Conservation (phyloP, 202 grass and related monocot species). For the Sporobolus alterniflorus region DNA sequence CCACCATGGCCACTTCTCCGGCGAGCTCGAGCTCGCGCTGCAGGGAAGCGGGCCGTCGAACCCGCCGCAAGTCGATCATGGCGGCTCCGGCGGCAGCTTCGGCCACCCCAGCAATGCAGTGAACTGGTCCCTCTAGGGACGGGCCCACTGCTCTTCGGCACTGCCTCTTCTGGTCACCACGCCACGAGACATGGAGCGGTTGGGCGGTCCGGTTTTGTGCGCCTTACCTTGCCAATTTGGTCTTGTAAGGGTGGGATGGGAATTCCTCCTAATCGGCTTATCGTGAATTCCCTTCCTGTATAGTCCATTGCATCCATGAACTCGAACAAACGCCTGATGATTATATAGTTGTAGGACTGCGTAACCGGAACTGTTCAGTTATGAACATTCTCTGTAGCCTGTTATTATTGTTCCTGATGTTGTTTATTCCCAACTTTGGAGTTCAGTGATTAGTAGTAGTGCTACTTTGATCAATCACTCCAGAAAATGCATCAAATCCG, state of each 20-base stretch:
- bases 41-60: conserved; percentile 55
- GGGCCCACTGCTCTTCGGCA: no score
- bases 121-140: conserved; percentile 80
- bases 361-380: conserved; percentile 8
- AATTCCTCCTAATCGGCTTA: neutral
- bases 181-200: conserved; percentile 37
- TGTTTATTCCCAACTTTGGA: neutral
- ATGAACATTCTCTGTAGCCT: conserved; percentile 19
- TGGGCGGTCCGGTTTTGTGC: conserved; percentile 54
- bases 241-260: conserved; percentile 35
- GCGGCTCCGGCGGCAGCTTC: conserved; percentile 42
- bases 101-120: conserved; percentile 54
- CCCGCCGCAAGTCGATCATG: conserved; percentile 42
- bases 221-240: conserved; percentile 15
- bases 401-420: neutral
- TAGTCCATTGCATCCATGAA: conserved; percentile 40
- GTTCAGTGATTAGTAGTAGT: neutral
- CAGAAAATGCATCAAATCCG: no score
- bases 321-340: conserved; percentile 16
- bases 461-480: neutral
- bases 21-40: conserved; percentile 80
- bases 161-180: neutral
- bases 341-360: conserved; percentile 27
- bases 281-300: conserved; percentile 23
- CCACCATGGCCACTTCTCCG: conserved; percentile 59